Conservation (phyloP, 73 alveolate species). For the Blepharisma japonicum region DNA sequence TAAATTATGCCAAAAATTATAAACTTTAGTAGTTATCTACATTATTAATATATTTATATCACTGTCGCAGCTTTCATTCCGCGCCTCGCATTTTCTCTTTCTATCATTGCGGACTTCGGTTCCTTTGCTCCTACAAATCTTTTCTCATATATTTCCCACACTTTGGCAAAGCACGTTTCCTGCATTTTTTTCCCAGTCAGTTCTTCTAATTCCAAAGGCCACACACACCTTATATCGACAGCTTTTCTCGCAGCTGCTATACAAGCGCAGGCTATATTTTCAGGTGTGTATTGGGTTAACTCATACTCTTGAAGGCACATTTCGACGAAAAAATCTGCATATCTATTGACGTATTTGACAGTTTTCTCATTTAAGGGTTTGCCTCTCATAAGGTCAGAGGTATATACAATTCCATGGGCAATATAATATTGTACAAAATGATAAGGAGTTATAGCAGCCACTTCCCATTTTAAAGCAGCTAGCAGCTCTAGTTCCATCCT, state of each 20-base stretch:
- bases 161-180: slow-evolving; percentile 1
- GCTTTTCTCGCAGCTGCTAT: slow-evolving; percentile 13
- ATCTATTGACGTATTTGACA: background rate
- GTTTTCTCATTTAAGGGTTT: background rate
- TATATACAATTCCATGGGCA: background rate
- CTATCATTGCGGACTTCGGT: no score
- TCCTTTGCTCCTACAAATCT: background rate
- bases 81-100: no score
- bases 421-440: background rate
- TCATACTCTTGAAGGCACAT: background rate
- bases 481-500: background rate
- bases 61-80: no score
- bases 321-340: background rate
- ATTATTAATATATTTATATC: no score
- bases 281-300: background rate
- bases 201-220: no score
- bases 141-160: slow-evolving; percentile 19
- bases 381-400: background rate
- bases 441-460: background rate
- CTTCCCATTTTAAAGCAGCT: background rate
- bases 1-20: no score
- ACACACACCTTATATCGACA: background rate
- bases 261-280: background rate
- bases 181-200: no score
- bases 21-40: no score